Conservation (phyloP, 2,329 filamentous ascomycete species). For the Aspergillus sp. region DNA sequence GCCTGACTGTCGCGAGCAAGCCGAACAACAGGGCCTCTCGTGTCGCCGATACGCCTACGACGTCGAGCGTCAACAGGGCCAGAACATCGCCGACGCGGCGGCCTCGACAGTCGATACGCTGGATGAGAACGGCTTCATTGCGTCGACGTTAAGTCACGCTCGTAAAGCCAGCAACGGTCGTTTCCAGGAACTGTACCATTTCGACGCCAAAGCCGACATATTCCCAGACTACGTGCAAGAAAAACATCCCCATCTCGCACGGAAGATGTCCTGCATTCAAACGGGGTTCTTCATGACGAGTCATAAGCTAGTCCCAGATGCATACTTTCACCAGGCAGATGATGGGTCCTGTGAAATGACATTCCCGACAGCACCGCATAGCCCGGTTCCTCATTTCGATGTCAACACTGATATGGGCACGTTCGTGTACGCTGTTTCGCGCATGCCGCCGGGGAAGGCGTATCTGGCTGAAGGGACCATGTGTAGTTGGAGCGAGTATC, state of each 20-base stretch:
- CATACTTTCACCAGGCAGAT: conserved; percentile 50
- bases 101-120: conserved; percentile 42
- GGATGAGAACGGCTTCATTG: conserved; percentile 51
- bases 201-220: conserved; percentile 53
- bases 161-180: conserved; percentile 47
- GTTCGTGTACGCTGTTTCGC: conserved; percentile 50
- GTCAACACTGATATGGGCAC: conserved; percentile 50
- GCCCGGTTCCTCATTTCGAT: conserved; percentile 46
- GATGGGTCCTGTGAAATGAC: conserved; percentile 42
- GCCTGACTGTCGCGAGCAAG: conserved; percentile 43
- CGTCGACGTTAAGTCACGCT: conserved; percentile 54
- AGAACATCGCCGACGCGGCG: conserved; percentile 57
- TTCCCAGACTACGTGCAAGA: conserved; percentile 49
- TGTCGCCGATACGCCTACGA: conserved; percentile 49
- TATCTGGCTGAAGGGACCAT: conserved; percentile 52
- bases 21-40: conserved; percentile 39
- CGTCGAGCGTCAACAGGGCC: conserved; percentile 52
- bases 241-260: conserved; percentile 45
- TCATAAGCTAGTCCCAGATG: conserved; percentile 47
- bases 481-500: conserved; percentile 50
- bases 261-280: conserved; percentile 52
- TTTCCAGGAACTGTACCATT: conserved; percentile 49
- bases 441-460: conserved; percentile 50
- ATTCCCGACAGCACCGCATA: conserved; percentile 45
- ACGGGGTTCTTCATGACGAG: conserved; percentile 53